Percentiles rank a stretch among this genome's conserved stretches.
Evolutionary conservation across 768 basidiomycete genomes (phyloP).

Genomic region (Mycena galopus): DNA sequence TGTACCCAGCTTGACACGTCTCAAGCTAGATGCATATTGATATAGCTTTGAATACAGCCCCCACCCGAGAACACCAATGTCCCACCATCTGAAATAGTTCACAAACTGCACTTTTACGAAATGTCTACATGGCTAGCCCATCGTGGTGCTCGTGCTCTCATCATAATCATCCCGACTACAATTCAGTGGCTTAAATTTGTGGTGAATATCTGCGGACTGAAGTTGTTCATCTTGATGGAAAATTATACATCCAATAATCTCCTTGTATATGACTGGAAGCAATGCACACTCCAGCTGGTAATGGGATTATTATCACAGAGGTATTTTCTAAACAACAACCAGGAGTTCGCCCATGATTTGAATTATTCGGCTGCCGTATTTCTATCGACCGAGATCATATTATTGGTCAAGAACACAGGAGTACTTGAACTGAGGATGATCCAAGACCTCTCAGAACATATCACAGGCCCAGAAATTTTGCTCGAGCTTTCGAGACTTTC

Average conservation of each 20-base stretch:
- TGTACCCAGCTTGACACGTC: not conserved
- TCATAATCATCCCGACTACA: not conserved
- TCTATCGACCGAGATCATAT: not conserved
- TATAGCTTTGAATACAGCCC: not conserved
- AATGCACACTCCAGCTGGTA: not conserved
- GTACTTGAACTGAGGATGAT: slow-evolving; percentile 10
- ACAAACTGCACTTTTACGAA: not conserved
- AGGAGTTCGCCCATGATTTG: not conserved
- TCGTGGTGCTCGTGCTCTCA: not conserved
- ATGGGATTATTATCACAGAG: too few species aligned
- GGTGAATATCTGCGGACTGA: not conserved
- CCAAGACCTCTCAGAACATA: not conserved
- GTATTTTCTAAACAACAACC: not conserved
- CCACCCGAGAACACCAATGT: not conserved
- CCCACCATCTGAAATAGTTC: not conserved
- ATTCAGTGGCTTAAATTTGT: not conserved
- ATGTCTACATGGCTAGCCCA: not conserved
- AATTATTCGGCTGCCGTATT: not conserved
- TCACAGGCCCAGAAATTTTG: not conserved
- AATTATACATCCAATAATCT: not conserved
- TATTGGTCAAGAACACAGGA: not conserved
- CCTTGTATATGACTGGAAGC: slow-evolving; percentile 10
- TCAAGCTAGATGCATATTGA: not conserved
- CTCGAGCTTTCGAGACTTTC: not conserved
- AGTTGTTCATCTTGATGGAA: not conserved